These are phyloP conservation scores for Kentomonas sorsogonicus DNA, from an alignment of 208 protist genomes.

Conservation along the genomic window DNA sequence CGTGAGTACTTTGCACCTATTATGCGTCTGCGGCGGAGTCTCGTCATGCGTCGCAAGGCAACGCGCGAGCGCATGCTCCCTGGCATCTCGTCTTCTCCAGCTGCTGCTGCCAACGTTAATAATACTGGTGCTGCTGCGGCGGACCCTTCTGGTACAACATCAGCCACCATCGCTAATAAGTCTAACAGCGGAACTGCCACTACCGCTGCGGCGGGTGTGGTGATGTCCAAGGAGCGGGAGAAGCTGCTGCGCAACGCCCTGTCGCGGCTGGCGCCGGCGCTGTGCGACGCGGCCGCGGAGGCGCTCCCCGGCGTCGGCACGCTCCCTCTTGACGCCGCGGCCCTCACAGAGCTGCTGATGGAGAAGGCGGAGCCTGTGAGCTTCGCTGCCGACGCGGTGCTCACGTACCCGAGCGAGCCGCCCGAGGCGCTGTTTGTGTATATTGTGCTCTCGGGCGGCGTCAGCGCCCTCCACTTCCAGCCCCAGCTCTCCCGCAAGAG, in stretches of 20 bases:
- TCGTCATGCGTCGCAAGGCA: constrained; percentile 29
- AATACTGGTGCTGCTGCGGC: no score
- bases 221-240: constrained; percentile 9
- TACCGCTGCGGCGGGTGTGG: constrained; percentile 10
- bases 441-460: constrained; percentile 56
- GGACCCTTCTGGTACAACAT: no score
- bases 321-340: constrained; percentile 46
- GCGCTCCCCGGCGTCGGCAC: constrained; percentile 31
- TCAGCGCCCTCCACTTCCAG: constrained; percentile 62
- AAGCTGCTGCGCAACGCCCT: constrained; percentile 38
- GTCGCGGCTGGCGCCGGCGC: constrained; percentile 33
- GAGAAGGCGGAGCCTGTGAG: constrained; percentile 50
- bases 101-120: no score
- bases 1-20: constrained; percentile 68
- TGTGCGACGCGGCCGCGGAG: constrained; percentile 39
- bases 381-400: constrained; percentile 49
- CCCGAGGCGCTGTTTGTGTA: constrained; percentile 75
- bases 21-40: constrained; percentile 44
- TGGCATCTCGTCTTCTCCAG: no score
- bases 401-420: constrained; percentile 61
- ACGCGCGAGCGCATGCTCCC: constrained; percentile 30
- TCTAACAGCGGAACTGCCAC: no score
- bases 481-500: constrained; percentile 19
- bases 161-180: no score
- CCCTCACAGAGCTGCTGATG: constrained; percentile 32